Evolutionary conservation across 2,329 filamentous ascomycete species (phyloP).

Genomic region (Cladobotryum protrusum): DNA sequence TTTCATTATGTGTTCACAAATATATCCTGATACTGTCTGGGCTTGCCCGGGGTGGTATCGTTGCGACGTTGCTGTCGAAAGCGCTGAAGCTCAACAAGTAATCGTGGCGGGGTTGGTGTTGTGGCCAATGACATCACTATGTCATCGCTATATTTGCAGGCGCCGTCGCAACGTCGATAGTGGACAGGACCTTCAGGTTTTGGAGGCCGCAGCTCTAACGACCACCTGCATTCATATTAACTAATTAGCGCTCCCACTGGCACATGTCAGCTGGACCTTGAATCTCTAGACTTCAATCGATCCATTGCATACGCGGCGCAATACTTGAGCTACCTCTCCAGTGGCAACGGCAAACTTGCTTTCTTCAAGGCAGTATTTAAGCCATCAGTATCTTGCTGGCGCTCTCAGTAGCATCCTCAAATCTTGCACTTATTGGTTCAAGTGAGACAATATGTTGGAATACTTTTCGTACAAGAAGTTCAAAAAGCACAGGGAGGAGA

Average conservation of each 20-base stretch:
- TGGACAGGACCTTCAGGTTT: background rate
- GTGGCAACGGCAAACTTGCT: too few species aligned
- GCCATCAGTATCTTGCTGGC: too few species aligned
- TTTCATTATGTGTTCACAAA: too few species aligned
- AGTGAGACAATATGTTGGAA: slow-evolving; percentile 47
- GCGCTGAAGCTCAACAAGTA: too few species aligned
- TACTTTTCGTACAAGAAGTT: slow-evolving; percentile 57
- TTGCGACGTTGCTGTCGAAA: background rate
- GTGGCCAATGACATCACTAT: slow-evolving; percentile 11
- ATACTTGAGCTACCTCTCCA: background rate
- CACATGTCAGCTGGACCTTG: slow-evolving; percentile 5
- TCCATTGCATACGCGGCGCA: background rate
- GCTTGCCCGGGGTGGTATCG: too few species aligned
- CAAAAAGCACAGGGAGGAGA: slow-evolving; percentile 53
- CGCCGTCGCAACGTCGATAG: background rate
- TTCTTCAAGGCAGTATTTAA: too few species aligned
- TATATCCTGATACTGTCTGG: too few species aligned
- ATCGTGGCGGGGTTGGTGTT: background rate
- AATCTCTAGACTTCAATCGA: background rate
- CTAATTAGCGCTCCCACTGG: slow-evolving; percentile 1
- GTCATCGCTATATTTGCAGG: too few species aligned
- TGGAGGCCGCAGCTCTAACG: background rate
- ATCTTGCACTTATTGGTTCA: background rate
- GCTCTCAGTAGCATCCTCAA: too few species aligned
- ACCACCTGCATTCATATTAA: too few species aligned